These are phyloP conservation scores for Maudiozyma barnettii DNA, from an alignment of 805 yeast species.

Conservation along the genomic window DNA sequence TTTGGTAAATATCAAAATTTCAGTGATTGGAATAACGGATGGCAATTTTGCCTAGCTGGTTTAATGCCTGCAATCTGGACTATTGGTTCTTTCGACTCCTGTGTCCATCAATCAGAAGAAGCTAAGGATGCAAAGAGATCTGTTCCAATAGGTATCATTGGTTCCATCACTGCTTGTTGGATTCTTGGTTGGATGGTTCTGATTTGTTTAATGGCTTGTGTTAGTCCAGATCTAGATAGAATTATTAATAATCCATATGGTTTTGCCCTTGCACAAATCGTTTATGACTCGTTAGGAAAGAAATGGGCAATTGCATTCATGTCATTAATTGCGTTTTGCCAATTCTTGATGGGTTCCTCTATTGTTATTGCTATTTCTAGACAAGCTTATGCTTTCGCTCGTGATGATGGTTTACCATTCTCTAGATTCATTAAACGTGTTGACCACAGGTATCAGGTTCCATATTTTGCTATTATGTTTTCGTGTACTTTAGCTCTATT, in stretches of 20 bases:
- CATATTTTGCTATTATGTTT: slow-evolving; percentile 49
- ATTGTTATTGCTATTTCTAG: slow-evolving; percentile 55
- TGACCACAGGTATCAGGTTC: slow-evolving; percentile 47
- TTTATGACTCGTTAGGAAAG: slow-evolving; percentile 51
- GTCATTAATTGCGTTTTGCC: slow-evolving; percentile 50
- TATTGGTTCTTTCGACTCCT: slow-evolving; percentile 63
- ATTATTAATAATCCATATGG: slow-evolving; percentile 41
- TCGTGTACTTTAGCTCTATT: slow-evolving; percentile 31
- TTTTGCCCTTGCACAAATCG: slow-evolving; percentile 56
- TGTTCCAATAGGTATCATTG: slow-evolving; percentile 55
- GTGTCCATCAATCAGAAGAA: slow-evolving; percentile 67
- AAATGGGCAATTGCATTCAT: slow-evolving; percentile 59
- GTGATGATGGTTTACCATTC: slow-evolving; percentile 68
- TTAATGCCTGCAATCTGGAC: slow-evolving; percentile 70
- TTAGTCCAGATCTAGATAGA: slow-evolving; percentile 35
- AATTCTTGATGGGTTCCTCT: slow-evolving; percentile 58
- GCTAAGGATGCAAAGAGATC: slow-evolving; percentile 49
- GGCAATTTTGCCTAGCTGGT: slow-evolving; percentile 41
- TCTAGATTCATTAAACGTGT: slow-evolving; percentile 48
- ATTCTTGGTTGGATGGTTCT: slow-evolving; percentile 48
- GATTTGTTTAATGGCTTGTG: slow-evolving; percentile 45
- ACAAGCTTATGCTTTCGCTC: slow-evolving; percentile 66
- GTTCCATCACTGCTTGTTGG: slow-evolving; percentile 50
- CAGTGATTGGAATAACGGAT: slow-evolving; percentile 51
- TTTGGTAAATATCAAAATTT: slow-evolving; percentile 44